phyloP scores from a whole-genome alignment of 2,329 filamentous ascomycete species.

The Fusarium bulbicola region DNA sequence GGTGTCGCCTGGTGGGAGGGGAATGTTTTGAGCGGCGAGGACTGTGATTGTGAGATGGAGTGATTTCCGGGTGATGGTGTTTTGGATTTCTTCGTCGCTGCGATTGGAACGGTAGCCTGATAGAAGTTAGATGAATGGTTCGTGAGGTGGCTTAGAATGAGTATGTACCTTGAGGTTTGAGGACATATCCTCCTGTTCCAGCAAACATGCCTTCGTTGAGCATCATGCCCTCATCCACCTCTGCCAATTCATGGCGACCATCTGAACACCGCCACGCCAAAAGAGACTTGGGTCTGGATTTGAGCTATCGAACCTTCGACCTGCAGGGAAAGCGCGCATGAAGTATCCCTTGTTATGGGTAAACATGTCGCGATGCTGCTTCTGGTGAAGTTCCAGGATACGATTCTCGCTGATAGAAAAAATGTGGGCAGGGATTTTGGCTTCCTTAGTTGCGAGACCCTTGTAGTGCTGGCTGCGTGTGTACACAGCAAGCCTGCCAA shows the following conservation, averaged over 20 bases:
- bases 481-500: slow-evolving; percentile 83
- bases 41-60: slow-evolving; percentile 78
- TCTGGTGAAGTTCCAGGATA: slow-evolving; percentile 67
- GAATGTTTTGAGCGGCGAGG: slow-evolving; percentile 79
- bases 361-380: slow-evolving; percentile 79
- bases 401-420: slow-evolving; percentile 89
- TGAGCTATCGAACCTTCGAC: slow-evolving; percentile 81
- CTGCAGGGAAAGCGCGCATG: slow-evolving; percentile 91
- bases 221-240: slow-evolving; percentile 92
- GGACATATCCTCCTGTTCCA: slow-evolving; percentile 82
- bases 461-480: slow-evolving; percentile 86
- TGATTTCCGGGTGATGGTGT: slow-evolving; percentile 59
- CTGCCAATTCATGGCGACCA: slow-evolving; percentile 99
- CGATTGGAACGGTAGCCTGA: slow-evolving; percentile 46
- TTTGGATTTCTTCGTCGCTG: slow-evolving; percentile 33
- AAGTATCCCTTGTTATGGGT: slow-evolving; percentile 87
- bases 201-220: slow-evolving; percentile 93
- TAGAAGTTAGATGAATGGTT: neutral
- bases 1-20: slow-evolving; percentile 66
- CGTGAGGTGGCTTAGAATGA: too few species aligned
- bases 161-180: slow-evolving; percentile 76
- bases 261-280: slow-evolving; percentile 95
- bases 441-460: slow-evolving; percentile 71
- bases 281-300: slow-evolving; percentile 93
- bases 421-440: slow-evolving; percentile 71